Evolutionary conservation across 805 yeast species (phyloP).

Genomic region (Teunomyces lycoperdinae): DNA sequence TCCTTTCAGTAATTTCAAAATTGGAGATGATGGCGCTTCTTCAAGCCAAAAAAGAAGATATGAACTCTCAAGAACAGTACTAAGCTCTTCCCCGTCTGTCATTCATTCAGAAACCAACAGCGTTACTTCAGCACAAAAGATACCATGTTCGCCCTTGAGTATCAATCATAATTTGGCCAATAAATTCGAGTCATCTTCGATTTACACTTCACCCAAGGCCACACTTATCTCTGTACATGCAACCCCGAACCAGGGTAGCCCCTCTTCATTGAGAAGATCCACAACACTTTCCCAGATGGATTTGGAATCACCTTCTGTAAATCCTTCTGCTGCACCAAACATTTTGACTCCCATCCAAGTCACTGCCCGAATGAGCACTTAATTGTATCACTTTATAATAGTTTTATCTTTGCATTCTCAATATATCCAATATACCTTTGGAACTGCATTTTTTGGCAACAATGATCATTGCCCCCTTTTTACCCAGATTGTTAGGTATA

Average conservation of each 20-base stretch:
- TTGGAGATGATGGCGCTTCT: conserved; percentile 1
- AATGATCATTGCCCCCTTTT: background rate
- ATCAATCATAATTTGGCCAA: conserved; percentile 17
- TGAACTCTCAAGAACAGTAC: conserved; percentile 18
- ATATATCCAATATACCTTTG: conserved; percentile 1
- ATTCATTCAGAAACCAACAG: conserved; percentile 11
- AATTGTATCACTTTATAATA: conserved; percentile 2
- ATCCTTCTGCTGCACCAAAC: conserved; percentile 30
- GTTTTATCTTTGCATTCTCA: conserved; percentile 2
- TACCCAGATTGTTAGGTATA: background rate
- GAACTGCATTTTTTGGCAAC: background rate
- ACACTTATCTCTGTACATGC: conserved; percentile 12
- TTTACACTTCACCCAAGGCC: conserved; percentile 14
- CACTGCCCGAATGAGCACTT: conserved; percentile 39
- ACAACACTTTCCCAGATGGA: conserved; percentile 31
- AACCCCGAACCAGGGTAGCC: conserved; percentile 18
- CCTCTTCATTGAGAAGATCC: conserved; percentile 28
- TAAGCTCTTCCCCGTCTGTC: conserved; percentile 12
- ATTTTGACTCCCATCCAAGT: conserved; percentile 43
- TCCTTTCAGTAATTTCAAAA: conserved; percentile 11
- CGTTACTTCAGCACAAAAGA: conserved; percentile 6
- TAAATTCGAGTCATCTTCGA: conserved; percentile 11
- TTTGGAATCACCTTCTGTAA: conserved; percentile 23
- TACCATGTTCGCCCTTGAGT: conserved; percentile 18
- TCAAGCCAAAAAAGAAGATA: conserved; percentile 10